These are phyloP conservation scores for Tubosaeta sp. DNA, from an alignment of 768 basidiomycete species.

Conservation along the genomic window DNA sequence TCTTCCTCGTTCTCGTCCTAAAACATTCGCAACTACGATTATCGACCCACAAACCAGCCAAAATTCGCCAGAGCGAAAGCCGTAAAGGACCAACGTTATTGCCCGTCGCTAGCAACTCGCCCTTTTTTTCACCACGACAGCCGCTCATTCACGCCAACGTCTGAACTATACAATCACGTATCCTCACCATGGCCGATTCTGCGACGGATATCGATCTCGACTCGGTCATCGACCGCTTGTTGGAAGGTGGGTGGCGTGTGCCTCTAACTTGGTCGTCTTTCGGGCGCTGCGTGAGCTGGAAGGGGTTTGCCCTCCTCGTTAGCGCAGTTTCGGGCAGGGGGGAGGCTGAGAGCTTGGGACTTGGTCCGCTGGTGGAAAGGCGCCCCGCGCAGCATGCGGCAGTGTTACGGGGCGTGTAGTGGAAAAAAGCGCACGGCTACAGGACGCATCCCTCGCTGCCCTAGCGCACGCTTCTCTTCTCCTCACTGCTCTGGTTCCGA, in stretches of 20 bases:
- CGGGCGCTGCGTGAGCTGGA: conserved; percentile 5
- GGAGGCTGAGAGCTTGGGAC: no score
- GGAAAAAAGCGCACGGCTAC: conserved; percentile 4
- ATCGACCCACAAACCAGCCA: conserved; percentile 5
- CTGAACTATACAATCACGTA: conserved; percentile 13
- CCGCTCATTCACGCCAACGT: conserved; percentile 16
- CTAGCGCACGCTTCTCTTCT: not conserved
- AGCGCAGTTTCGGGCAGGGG: not conserved
- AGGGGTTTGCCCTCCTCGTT: conserved; percentile 1
- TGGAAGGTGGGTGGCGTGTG: conserved; percentile 77
- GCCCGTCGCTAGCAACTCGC: conserved; percentile 14
- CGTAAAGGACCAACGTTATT: conserved; percentile 21
- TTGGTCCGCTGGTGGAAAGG: not conserved
- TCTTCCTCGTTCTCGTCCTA: conserved; percentile 19
- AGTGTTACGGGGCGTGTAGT: conserved; percentile 8
- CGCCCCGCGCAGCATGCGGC: conserved; percentile 13
- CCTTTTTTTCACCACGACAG: conserved; percentile 19
- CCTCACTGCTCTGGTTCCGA: not conserved
- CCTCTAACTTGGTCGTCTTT: conserved; percentile 22
- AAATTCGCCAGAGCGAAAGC: conserved; percentile 18
- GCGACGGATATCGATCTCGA: conserved; percentile 96
- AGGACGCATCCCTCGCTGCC: not conserved
- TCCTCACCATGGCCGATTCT: conserved; percentile 63
- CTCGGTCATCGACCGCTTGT: conserved; percentile 96
- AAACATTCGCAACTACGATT: conserved; percentile 9